These are phyloP conservation scores for Agrostemma githago DNA, from an alignment of 148 eudicot species.

Conservation along the genomic window DNA sequence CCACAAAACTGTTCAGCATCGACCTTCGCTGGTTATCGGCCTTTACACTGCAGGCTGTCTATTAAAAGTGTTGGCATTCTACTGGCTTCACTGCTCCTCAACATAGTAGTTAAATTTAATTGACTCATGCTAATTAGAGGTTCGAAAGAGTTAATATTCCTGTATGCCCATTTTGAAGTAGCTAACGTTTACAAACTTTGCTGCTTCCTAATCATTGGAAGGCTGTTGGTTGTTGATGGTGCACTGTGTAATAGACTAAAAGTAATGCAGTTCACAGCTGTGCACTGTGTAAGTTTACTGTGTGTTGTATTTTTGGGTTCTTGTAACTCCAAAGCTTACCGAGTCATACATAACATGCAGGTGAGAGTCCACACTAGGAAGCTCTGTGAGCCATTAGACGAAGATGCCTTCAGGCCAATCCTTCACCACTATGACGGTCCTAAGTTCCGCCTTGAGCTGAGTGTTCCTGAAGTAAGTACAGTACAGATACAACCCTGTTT, in stretches of 20 bases:
- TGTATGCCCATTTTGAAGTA: neutral
- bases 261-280: neutral
- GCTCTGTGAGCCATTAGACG: constrained; percentile 82
- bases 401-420: constrained; percentile 96
- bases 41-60: no score
- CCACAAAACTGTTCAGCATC: neutral
- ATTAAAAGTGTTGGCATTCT: neutral
- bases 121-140: neutral
- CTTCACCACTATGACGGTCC: constrained; percentile 99
- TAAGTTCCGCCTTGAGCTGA: constrained; percentile 94
- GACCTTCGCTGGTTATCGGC: no score
- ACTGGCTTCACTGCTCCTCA: neutral
- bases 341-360: constrained; percentile 27
- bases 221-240: neutral
- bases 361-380: constrained; percentile 84
- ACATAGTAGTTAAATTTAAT: neutral
- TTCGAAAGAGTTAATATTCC: neutral
- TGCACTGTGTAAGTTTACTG: neutral
- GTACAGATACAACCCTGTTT: neutral
- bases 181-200: no score
- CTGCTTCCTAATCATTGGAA: neutral
- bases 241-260: neutral
- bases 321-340: neutral
- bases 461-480: constrained; percentile 82
- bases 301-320: neutral